These are phyloP conservation scores for Comarum palustre DNA, from an alignment of 306 rosid genomes.

Conservation along the genomic window DNA sequence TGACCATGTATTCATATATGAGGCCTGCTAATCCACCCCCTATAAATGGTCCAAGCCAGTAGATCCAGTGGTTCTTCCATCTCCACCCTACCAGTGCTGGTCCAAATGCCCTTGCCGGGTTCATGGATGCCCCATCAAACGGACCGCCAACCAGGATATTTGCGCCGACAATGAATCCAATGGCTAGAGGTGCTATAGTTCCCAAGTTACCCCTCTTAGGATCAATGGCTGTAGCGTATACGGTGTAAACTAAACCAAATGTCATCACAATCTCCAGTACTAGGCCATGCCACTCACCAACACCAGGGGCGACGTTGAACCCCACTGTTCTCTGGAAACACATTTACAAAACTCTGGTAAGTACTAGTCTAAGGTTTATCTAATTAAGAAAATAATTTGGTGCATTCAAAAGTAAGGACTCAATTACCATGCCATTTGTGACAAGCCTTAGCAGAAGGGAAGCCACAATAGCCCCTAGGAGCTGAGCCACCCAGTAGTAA, in stretches of 20 bases:
- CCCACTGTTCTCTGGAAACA: conserved; percentile 63
- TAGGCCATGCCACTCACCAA: conserved; percentile 54
- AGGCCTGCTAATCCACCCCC: conserved; percentile 86
- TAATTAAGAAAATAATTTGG: neutral
- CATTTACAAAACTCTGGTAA: neutral
- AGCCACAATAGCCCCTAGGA: conserved; percentile 71
- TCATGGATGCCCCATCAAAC: conserved; percentile 92
- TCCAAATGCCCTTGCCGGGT: conserved; percentile 92
- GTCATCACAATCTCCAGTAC: conserved; percentile 72
- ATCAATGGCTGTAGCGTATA: conserved; percentile 83
- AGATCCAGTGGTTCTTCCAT: conserved; percentile 89
- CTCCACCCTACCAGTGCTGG: conserved; percentile 91
- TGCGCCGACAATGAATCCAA: conserved; percentile 80
- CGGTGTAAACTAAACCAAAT: conserved; percentile 71
- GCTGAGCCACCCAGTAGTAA: conserved; percentile 88
- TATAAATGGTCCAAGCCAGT: conserved; percentile 83
- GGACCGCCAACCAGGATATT: conserved; percentile 84
- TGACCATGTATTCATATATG: conserved; percentile 65
- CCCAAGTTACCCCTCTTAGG: conserved; percentile 77
- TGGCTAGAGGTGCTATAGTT: conserved; percentile 69
- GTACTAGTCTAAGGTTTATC: neutral
- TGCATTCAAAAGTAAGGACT: neutral
- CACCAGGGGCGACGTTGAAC: conserved; percentile 47
- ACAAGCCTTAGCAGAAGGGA: conserved; percentile 73
- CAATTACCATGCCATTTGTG: conserved; percentile 72